phyloP scores from a whole-genome alignment of 768 basidiomycete genomes.

The Lentinus tigrinus region DNA sequence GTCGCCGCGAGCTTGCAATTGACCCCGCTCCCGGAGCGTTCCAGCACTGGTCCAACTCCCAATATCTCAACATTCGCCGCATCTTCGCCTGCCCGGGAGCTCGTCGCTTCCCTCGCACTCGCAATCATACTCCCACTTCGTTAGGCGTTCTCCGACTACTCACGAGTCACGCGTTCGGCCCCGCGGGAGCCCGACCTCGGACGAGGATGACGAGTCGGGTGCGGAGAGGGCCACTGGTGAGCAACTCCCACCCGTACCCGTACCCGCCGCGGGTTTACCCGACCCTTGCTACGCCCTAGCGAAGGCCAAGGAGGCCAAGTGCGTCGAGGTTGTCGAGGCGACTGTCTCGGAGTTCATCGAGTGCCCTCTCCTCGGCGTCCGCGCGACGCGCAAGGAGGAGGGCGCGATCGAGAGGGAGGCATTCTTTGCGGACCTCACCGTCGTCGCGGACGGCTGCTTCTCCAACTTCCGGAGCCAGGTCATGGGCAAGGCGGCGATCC shows the following conservation, averaged over 20 bases:
- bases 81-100: neutral
- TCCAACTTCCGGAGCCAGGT: constrained; percentile 83
- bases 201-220: constrained; percentile 8
- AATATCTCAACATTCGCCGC: neutral
- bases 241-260: too few species aligned
- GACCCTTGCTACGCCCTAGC: too few species aligned
- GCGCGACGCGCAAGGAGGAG: constrained; percentile 46
- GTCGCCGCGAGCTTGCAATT: neutral
- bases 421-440: constrained; percentile 73
- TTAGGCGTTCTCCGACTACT: constrained; percentile 6
- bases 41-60: neutral
- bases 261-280: too few species aligned
- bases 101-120: neutral
- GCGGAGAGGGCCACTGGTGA: constrained; percentile 9
- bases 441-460: constrained; percentile 94
- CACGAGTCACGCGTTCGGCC: constrained; percentile 1
- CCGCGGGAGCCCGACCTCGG: neutral
- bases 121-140: constrained; percentile 3
- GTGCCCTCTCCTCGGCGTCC: constrained; percentile 64
- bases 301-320: constrained; percentile 54
- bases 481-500: constrained; percentile 48
- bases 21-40: constrained; percentile 1
- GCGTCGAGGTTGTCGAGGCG: constrained; percentile 83
- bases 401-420: constrained; percentile 42
- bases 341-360: constrained; percentile 77